Percentiles rank a stretch among this genome's conserved stretches.
phyloP scores from a whole-genome alignment of 148 eudicot species.

The Drosera capensis region DNA sequence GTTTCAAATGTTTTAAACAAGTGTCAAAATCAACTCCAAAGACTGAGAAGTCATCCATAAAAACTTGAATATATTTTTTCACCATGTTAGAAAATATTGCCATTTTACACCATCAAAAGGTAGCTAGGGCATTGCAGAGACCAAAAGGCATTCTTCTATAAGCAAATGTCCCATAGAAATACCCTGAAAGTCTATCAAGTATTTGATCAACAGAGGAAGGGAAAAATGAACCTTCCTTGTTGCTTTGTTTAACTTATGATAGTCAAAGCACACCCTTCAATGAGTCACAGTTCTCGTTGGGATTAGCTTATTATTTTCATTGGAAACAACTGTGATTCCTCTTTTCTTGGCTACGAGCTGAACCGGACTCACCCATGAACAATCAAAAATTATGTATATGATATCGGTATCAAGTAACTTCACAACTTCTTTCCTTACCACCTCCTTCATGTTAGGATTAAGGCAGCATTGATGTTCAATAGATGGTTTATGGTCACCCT shows the following conservation, averaged over 20 bases:
- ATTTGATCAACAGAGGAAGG: background rate
- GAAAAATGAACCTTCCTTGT: constrained; percentile 1
- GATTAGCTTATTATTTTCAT: background rate
- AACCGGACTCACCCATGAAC: background rate
- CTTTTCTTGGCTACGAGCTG: background rate
- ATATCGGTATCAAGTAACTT: background rate
- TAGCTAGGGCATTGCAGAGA: background rate
- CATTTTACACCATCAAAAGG: background rate
- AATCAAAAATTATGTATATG: background rate
- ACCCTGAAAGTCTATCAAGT: no score
- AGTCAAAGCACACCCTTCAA: background rate
- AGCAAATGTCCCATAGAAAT: background rate
- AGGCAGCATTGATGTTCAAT: background rate
- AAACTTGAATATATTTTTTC: no score
- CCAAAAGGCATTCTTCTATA: background rate
- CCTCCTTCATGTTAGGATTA: background rate
- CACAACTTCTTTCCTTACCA: background rate
- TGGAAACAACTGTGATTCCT: background rate
- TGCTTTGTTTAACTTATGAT: background rate
- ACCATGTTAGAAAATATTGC: background rate
- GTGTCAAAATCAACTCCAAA: background rate
- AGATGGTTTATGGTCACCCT: background rate
- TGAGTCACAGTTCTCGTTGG: background rate
- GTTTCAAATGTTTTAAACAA: no score
- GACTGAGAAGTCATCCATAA: background rate